phyloP scores from a whole-genome alignment of 768 basidiomycete species.

The Phylloporus sp. region DNA sequence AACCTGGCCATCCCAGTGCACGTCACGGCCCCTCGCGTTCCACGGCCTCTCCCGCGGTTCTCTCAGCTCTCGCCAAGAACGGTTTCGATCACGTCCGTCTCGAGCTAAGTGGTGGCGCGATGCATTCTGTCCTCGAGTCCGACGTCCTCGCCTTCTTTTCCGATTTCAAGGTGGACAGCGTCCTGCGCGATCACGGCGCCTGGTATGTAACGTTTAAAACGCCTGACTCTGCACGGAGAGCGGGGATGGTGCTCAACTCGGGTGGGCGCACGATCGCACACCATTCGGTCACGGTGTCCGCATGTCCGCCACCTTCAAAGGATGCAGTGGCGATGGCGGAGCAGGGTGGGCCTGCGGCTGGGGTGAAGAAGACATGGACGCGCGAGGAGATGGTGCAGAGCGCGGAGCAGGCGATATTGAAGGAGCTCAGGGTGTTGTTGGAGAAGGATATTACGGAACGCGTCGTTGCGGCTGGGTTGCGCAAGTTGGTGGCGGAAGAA shows the following conservation, averaged over 20 bases:
- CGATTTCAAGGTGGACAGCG: slow-evolving; percentile 65
- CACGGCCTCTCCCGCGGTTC: slow-evolving; percentile 15
- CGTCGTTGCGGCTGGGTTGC: slow-evolving; percentile 50
- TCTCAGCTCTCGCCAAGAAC: slow-evolving; percentile 52
- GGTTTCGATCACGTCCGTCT: slow-evolving; percentile 64
- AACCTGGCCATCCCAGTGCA: slow-evolving; percentile 32
- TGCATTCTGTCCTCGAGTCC: slow-evolving; percentile 54
- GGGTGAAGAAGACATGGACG: slow-evolving; percentile 45
- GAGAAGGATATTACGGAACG: slow-evolving; percentile 65
- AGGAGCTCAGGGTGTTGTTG: slow-evolving; percentile 50
- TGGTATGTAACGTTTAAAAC: slow-evolving; percentile 81
- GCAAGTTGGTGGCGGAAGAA: slow-evolving; percentile 49
- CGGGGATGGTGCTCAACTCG: slow-evolving; percentile 56
- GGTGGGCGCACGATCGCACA: slow-evolving; percentile 51
- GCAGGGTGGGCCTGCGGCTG: slow-evolving; percentile 26
- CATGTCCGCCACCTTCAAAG: slow-evolving; percentile 35
- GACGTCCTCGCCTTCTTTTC: slow-evolving; percentile 66
- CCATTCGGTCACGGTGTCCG: slow-evolving; percentile 53
- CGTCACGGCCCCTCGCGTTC: slow-evolving; percentile 22
- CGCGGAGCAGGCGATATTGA: slow-evolving; percentile 52
- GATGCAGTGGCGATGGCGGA: slow-evolving; percentile 30
- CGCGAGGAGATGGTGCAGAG: slow-evolving; percentile 48
- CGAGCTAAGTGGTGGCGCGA: slow-evolving; percentile 41
- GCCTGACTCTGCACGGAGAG: slow-evolving; percentile 57
- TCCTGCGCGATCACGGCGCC: slow-evolving; percentile 63